Evolutionary conservation across 768 basidiomycete genomes (phyloP), one percentile per base, ranked within the genome.

Genomic region (Coprinopsis marcescibilis): DNA sequence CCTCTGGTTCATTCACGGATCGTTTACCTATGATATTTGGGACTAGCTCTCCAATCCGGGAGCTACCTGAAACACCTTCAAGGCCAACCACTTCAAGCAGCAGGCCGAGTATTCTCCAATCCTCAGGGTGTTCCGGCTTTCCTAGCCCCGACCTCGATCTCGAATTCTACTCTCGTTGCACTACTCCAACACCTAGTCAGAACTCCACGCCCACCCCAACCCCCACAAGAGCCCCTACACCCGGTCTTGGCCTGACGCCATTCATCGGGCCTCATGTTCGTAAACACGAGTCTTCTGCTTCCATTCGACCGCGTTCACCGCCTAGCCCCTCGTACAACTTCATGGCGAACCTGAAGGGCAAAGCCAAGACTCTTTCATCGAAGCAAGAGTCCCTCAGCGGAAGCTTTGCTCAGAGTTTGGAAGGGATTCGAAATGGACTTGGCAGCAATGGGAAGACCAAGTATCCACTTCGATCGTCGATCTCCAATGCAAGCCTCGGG

Each of bases 391-490:
- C 49, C 23, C 24, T 51, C 45, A n/a, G n/a, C n/a, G n/a, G n/a
- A n/a, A n/a, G n/a, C n/a, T n/a, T n/a, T n/a, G 44, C 42, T n/a
- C 44, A 45, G 25, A 30, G 32, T 41, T 45, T 45, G 24, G 44
- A 45, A 46, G 45, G 44, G 17, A 46, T 51, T 35, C 44, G 49
- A 11, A 46, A 41, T 24, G 49, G 48, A 10, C 48, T 49, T 44
- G 48, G 49, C 27, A 49, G 37, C 23, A 41, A 29, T 24, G 49
- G 49, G 44, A 51, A 46, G 49, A 51, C 49, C 4, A 51, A 51
- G 44, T 51, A 51, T 26, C 49, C 49, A 7, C 38, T 51, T 37
- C 44, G 49, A 20, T 51, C 49, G 10, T 46, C 49, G 19, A 46
- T 21, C 24, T 49, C 48, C n/a, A n/a, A 43, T 15, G n/a, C 36